These are phyloP conservation scores for Kwoniella mangroviensis DNA, from an alignment of 768 basidiomycete genomes.

Conservation along the genomic window DNA sequence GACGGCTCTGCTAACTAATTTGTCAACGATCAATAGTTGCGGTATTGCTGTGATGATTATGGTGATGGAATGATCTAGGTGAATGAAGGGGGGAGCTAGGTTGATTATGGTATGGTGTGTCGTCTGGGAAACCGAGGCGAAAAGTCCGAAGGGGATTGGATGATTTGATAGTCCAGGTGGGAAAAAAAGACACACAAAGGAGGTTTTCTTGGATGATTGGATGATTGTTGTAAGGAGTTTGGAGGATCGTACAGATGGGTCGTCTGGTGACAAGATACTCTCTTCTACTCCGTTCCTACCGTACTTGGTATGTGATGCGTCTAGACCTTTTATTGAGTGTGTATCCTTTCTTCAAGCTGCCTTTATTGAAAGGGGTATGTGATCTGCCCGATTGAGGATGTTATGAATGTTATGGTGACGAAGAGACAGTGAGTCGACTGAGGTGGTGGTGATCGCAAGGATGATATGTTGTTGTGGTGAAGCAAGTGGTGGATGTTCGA, in stretches of 20 bases:
- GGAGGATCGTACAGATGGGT: background rate
- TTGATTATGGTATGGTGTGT: background rate
- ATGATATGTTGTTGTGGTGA: background rate
- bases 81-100: background rate
- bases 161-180: background rate
- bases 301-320: background rate
- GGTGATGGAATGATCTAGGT: background rate
- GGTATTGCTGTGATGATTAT: background rate
- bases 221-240: background rate
- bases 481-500: background rate
- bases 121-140: constrained; percentile 7
- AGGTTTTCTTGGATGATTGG: background rate
- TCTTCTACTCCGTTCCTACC: background rate
- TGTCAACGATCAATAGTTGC: background rate
- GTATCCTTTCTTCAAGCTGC: background rate
- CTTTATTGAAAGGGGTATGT: constrained; percentile 8
- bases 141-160: constrained; percentile 1
- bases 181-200: constrained; percentile 15
- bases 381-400: constrained; percentile 11
- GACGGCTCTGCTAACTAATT: constrained; percentile 17
- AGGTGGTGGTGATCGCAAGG: background rate
- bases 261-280: background rate
- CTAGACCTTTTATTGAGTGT: constrained; percentile 1
- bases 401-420: background rate
- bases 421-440: background rate